Conservation (phyloP, 2,329 filamentous ascomycete species). For the Ophioceras dolichostomum region DNA sequence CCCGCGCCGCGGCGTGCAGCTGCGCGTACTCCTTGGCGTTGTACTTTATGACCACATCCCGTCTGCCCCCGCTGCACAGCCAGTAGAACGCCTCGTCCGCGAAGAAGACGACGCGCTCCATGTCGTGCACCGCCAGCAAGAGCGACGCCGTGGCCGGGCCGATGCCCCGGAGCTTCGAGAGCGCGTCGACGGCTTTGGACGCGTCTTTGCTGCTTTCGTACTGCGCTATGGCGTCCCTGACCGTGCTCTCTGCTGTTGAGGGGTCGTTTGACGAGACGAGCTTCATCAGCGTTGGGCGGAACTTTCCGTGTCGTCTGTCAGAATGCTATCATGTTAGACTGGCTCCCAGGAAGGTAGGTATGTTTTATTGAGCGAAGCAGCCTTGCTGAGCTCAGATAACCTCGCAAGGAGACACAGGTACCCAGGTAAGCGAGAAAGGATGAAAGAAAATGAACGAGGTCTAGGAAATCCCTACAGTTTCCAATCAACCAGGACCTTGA, state of each 20-base stretch:
- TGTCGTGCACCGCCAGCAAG: slow-evolving; percentile 52
- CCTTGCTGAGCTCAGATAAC: no score
- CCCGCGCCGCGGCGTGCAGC: slow-evolving; percentile 31
- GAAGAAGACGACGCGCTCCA: slow-evolving; percentile 56
- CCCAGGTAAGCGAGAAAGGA: no score
- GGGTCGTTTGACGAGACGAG: slow-evolving; percentile 49
- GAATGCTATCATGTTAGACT: neutral
- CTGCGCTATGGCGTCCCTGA: slow-evolving; percentile 34
- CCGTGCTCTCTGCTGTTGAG: slow-evolving; percentile 29
- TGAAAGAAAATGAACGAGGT: no score
- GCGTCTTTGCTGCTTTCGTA: slow-evolving; percentile 20
- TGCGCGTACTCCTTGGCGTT: slow-evolving; percentile 52
- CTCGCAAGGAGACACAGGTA: no score
- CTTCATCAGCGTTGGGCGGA: slow-evolving; percentile 47
- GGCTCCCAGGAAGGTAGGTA: no score
- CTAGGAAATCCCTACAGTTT: slow-evolving; percentile 49
- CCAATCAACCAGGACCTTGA: slow-evolving; percentile 54
- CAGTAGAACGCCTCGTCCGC: slow-evolving; percentile 70
- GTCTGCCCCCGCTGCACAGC: slow-evolving; percentile 44
- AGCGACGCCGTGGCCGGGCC: slow-evolving; percentile 72
- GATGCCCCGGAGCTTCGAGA: slow-evolving; percentile 56
- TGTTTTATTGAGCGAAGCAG: no score
- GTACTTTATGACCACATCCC: slow-evolving; percentile 50
- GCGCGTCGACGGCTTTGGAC: slow-evolving; percentile 32
- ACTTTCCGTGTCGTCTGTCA: slow-evolving; percentile 47